Percentiles rank a stretch among this genome's conserved stretches.
Evolutionary conservation across 163 green algal genomes (phyloP).

Genomic region (Smithsoniella earleae): DNA sequence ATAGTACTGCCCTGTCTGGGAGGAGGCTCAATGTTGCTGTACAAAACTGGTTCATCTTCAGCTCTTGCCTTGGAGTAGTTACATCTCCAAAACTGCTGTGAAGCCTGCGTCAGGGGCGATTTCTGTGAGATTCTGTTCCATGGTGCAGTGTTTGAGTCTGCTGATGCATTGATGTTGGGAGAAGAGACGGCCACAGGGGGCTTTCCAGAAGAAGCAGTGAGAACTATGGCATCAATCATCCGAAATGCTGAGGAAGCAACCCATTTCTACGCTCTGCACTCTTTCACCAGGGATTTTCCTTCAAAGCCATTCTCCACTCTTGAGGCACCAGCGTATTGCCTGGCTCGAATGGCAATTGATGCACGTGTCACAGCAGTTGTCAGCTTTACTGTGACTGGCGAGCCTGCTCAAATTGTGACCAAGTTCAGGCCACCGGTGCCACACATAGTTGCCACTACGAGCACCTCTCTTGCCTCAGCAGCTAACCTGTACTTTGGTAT

Average conservation of each 20-base stretch:
- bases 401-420: constrained; percentile 28
- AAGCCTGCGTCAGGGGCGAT: too few relatives aligned
- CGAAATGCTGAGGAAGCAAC: constrained; percentile 47
- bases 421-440: constrained; percentile 51
- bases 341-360: constrained; percentile 39
- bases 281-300: constrained; percentile 49
- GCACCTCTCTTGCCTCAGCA: neutral
- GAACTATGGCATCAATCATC: constrained; percentile 44
- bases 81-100: too few relatives aligned
- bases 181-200: constrained; percentile 41
- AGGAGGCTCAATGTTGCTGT: too few relatives aligned
- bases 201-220: constrained; percentile 48
- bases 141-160: constrained; percentile 43
- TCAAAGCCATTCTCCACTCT: constrained; percentile 51
- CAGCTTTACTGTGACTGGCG: constrained; percentile 40
- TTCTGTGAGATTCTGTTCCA: neutral
- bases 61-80: too few relatives aligned
- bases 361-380: constrained; percentile 39
- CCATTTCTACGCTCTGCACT: constrained; percentile 47
- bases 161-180: constrained; percentile 47
- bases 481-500: constrained; percentile 28
- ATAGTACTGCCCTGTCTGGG: too few relatives aligned
- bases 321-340: constrained; percentile 38
- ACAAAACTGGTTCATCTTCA: too few relatives aligned
- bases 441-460: constrained; percentile 41